Conservation (phyloP, 306 rosid species). For the Ormosia semicastrata region DNA sequence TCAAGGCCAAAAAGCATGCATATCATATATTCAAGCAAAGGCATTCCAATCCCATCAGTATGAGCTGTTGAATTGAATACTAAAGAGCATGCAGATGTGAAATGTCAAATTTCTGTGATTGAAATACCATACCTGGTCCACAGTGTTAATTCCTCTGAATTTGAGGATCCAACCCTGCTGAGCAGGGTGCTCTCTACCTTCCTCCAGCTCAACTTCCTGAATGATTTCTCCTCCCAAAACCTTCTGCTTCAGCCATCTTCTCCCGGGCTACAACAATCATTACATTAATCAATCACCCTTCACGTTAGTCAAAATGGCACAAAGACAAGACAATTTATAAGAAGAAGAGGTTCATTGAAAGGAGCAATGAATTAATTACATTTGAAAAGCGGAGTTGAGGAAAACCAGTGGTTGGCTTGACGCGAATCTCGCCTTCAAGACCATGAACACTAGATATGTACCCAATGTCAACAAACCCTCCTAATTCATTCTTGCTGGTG, state of each 20-base stretch:
- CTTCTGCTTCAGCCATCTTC: slow-evolving; percentile 78
- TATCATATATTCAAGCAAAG: not conserved
- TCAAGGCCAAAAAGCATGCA: slow-evolving; percentile 21
- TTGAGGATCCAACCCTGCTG: slow-evolving; percentile 82
- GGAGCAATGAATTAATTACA: slow-evolving; percentile 35
- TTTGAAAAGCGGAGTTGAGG: slow-evolving; percentile 78
- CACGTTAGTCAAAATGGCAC: not conserved
- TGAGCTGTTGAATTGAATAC: not conserved
- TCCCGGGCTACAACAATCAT: slow-evolving; percentile 70
- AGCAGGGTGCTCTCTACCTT: slow-evolving; percentile 88
- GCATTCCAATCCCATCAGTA: too few species aligned
- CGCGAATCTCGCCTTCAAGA: slow-evolving; percentile 75
- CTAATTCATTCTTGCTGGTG: slow-evolving; percentile 29
- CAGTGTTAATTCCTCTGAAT: slow-evolving; percentile 66
- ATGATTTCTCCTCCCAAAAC: slow-evolving; percentile 53
- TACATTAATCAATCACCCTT: not conserved
- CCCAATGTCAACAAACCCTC: slow-evolving; percentile 67
- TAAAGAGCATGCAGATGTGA: not conserved
- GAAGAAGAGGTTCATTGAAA: too few species aligned
- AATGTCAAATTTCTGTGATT: not conserved
- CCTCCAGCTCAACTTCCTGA: slow-evolving; percentile 70
- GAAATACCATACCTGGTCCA: slow-evolving; percentile 61
- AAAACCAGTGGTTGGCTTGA: slow-evolving; percentile 71
- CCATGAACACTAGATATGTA: slow-evolving; percentile 77
- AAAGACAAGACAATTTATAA: too few species aligned